Evolutionary conservation across 495 filamentous ascomycete species (phyloP).

Genomic region (Pyrenula massariospora): DNA sequence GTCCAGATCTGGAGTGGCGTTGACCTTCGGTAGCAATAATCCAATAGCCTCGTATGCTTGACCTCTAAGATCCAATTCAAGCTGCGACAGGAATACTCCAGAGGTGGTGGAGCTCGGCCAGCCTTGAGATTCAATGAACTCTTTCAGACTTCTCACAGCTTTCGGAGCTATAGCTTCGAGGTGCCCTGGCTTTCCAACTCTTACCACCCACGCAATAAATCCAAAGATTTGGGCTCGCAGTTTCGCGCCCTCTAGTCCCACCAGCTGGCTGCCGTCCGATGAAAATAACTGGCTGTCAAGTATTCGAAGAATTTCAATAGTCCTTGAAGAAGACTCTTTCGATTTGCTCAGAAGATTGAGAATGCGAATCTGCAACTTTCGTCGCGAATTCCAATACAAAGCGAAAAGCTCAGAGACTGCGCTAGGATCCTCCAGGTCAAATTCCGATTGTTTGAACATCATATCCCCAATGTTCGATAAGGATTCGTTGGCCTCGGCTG

Average conservation of each 20-base stretch:
- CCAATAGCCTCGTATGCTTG: conserved; percentile 80
- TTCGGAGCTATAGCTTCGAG: conserved; percentile 53
- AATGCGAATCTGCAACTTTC: conserved; percentile 64
- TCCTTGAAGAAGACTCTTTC: conserved; percentile 49
- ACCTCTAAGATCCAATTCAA: conserved; percentile 55
- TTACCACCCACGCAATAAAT: conserved; percentile 78
- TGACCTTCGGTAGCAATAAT: conserved; percentile 46
- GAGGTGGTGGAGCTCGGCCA: conserved; percentile 57
- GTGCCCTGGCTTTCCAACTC: conserved; percentile 50
- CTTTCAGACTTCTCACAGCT: conserved; percentile 57
- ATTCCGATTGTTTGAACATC: conserved; percentile 60
- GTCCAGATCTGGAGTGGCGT: conserved; percentile 18
- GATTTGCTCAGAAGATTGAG: conserved; percentile 69
- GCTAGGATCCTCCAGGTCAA: conserved; percentile 54
- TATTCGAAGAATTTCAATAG: conserved; percentile 49
- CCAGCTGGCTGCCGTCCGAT: conserved; percentile 31
- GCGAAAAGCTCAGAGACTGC: conserved; percentile 53
- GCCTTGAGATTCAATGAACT: conserved; percentile 68
- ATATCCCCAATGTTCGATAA: conserved; percentile 75
- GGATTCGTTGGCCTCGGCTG: conserved; percentile 58
- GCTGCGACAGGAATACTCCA: conserved; percentile 33
- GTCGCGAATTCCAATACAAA: conserved; percentile 49
- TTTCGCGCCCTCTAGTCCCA: conserved; percentile 59
- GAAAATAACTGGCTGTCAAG: conserved; percentile 54
- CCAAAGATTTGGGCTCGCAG: conserved; percentile 75